These are phyloP conservation scores for Rhodocollybia butyracea DNA, from an alignment of 768 basidiomycete species.

Conservation along the genomic window DNA sequence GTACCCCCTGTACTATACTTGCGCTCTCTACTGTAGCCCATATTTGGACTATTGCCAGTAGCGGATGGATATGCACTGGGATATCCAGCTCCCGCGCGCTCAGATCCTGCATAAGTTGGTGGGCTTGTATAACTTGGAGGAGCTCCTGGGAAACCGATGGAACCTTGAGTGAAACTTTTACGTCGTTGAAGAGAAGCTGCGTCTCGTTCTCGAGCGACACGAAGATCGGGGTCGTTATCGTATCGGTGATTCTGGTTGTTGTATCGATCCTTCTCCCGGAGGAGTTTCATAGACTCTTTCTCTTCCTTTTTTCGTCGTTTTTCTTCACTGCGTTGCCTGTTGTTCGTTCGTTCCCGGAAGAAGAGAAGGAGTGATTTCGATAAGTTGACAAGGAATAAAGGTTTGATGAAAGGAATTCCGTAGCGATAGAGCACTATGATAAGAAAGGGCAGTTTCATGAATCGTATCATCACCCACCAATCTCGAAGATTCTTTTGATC, in stretches of 20 bases:
- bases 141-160: constrained; percentile 25
- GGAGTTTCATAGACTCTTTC: constrained; percentile 38
- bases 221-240: constrained; percentile 52
- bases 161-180: constrained; percentile 49
- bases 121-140: constrained; percentile 7
- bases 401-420: neutral
- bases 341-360: neutral
- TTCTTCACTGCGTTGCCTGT: constrained; percentile 47
- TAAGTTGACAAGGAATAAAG: neutral
- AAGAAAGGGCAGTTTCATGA: neutral
- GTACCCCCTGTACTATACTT: constrained; percentile 29
- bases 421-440: neutral
- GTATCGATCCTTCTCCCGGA: constrained; percentile 51
- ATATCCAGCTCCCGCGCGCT: constrained; percentile 18
- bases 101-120: constrained; percentile 16
- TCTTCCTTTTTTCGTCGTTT: constrained; percentile 44
- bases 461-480: constrained; percentile 32
- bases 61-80: constrained; percentile 20
- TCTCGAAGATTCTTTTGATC: constrained; percentile 41
- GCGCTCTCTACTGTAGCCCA: constrained; percentile 25
- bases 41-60: constrained; percentile 13
- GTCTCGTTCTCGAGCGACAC: constrained; percentile 57
- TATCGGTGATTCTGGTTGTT: constrained; percentile 25
- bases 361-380: neutral
- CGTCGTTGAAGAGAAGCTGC: constrained; percentile 43